Base-by-base conservation (phyloP, 148 eudicot genomes). In the Agrostemma githago region DNA sequence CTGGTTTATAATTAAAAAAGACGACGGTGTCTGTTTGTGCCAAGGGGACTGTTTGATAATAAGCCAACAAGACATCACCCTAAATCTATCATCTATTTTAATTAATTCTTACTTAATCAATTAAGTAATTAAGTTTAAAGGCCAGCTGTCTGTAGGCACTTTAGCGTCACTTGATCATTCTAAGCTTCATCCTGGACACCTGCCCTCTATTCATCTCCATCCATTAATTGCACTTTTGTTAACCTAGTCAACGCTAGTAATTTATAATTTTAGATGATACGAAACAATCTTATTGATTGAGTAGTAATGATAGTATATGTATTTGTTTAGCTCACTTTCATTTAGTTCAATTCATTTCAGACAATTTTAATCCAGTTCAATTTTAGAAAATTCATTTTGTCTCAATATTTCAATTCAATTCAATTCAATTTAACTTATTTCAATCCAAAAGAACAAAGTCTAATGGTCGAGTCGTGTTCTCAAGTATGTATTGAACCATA, bases 11-110 rank as follows among this genome's bases (percentile, higher is more conserved):
- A 10, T 70, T 3, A 6, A 70, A 70, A 0, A 54, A 54, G 72
- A 66, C 66, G 26, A 66, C 65, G 26, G 69, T 74, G 71, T 42
- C 53, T 74, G 71, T 74, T 68, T 69, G 79, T 69, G 46, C 56
- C 60, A 43, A 56, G 73, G 79, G 51, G 38, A 38, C 60, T 70
- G 70, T 62, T 70, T 38, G 62, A 37, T 48, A 53, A 62, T 44
- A 62, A 43, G 62, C 74, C 69, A 77, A 61, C 74, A 69, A 51
- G 15, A 40, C 34, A 42, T 56, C 38, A 57, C 17, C 72, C 51
- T 51, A 21, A 51, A 14, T 41, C 11, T 66, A 40, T 66, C 26
- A 41, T 67, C n/a, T 17, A 21, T 11, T 21, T 43, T 64, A 64
- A 44, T 37, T 37, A 58, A 46, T 3, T 54, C 21, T 10, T 51